Base-by-base conservation (phyloP, 1,284 basidiomycete genomes). In the Boletus smithii region DNA sequence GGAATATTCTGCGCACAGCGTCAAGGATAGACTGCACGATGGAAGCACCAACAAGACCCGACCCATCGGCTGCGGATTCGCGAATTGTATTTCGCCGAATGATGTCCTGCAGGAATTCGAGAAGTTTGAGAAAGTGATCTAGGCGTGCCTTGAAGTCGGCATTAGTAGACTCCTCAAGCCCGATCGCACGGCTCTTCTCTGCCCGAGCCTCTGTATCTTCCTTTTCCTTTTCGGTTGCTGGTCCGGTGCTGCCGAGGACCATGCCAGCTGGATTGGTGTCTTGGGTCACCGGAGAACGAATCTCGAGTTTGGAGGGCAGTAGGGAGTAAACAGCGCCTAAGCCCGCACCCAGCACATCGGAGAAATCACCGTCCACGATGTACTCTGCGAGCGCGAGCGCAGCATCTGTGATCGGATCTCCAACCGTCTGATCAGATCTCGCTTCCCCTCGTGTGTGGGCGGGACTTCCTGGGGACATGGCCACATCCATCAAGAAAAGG, bases 291-390 rank as follows among this genome's bases (percentile, higher is more conserved):
- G 75, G 73, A 5, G 77, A 72, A 42, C 75, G 71, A 49, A 91
- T 80, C 37, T 82, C 82, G 31, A 97, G 75, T 67, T 95, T 97
- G 14, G 84, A 83, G 0, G 97, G 95, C 14, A 98, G 73, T 1
- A 94, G 69, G 1, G 94, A 97, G 63, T 95, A 98, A 1, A 95
- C 88, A 0, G 95, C 95, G 1, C 93, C 90, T 9, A 99, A 69
- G 13, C 95, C 93, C 5, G 95, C 97, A 5, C 88, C 93, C 39
- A 99, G 80, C 2, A 99, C 95, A 52, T 98, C 94, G 14, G 93
- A 91, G 67, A 97, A 97, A 69, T 97, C 95, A 8, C 94, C 93
- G 60, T 97, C 91, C 14, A 97, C 78, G 42, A 98, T 91, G 63
- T 94, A 97, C 62, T 94, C 91, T 22, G 88, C 91, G 36, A 94